These are phyloP conservation scores for Candida sp. DNA, from an alignment of 1,139 yeast species.

Conservation along the genomic window DNA sequence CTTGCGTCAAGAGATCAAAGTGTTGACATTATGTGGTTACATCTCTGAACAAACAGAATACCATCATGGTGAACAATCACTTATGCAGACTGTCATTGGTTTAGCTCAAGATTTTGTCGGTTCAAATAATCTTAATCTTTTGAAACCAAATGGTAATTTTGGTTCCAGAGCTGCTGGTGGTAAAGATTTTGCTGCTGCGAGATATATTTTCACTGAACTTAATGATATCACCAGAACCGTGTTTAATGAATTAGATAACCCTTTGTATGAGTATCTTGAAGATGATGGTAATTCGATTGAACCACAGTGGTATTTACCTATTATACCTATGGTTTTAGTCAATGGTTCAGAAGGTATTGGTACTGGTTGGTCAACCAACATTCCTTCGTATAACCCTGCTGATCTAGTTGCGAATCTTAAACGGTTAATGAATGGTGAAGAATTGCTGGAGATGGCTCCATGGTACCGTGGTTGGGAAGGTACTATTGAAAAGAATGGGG, in stretches of 20 bases:
- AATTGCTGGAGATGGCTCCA: slow-evolving; percentile 72
- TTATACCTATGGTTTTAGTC: slow-evolving; percentile 87
- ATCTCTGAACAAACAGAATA: slow-evolving; percentile 89
- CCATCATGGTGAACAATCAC: slow-evolving; percentile 92
- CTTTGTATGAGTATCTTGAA: slow-evolving; percentile 73
- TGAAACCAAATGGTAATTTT: slow-evolving; percentile 92
- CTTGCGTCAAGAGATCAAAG: slow-evolving; percentile 75
- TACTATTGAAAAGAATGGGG: slow-evolving; percentile 56
- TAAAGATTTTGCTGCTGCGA: slow-evolving; percentile 97
- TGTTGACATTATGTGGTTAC: slow-evolving; percentile 88
- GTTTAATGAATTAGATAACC: slow-evolving; percentile 79
- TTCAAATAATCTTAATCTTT: slow-evolving; percentile 78
- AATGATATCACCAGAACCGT: slow-evolving; percentile 71
- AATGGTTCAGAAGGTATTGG: slow-evolving; percentile 99
- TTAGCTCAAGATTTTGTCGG: slow-evolving; percentile 96
- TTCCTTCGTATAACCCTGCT: slow-evolving; percentile 85
- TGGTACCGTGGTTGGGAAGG: slow-evolving; percentile 99
- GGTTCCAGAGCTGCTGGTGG: slow-evolving; percentile 99
- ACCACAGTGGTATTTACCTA: slow-evolving; percentile 95
- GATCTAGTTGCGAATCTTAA: slow-evolving; percentile 78
- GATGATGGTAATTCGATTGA: slow-evolving; percentile 96
- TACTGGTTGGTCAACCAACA: slow-evolving; percentile 96
- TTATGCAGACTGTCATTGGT: slow-evolving; percentile 87
- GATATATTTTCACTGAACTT: slow-evolving; percentile 91
- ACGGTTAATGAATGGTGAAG: slow-evolving; percentile 71